These are phyloP conservation scores for Alternaria burnsii DNA, from an alignment of 2,329 filamentous ascomycete genomes.

Conservation along the genomic window DNA sequence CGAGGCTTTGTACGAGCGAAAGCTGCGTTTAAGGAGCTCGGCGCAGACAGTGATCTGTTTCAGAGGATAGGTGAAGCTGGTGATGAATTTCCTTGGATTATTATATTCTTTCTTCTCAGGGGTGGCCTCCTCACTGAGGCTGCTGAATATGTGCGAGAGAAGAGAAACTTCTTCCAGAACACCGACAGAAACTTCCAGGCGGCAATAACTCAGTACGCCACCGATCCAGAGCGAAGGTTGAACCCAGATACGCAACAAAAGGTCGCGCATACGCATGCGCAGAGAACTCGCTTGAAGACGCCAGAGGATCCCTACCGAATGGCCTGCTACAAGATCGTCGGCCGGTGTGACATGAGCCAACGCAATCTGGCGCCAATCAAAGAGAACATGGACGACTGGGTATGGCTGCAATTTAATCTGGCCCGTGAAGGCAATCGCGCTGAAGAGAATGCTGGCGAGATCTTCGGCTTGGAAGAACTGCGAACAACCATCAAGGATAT, in stretches of 20 bases:
- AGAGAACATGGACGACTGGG: slow-evolving; percentile 71
- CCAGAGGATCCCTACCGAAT: slow-evolving; percentile 94
- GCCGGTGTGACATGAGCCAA: slow-evolving; percentile 71
- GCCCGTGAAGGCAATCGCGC: slow-evolving; percentile 68
- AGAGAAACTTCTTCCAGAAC: slow-evolving; percentile 85
- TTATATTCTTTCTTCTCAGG: slow-evolving; percentile 90
- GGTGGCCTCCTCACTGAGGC: slow-evolving; percentile 86
- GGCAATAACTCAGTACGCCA: slow-evolving; percentile 86
- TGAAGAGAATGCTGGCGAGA: slow-evolving; percentile 69
- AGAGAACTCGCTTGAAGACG: slow-evolving; percentile 82
- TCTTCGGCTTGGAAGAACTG: slow-evolving; percentile 72
- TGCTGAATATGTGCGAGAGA: slow-evolving; percentile 82
- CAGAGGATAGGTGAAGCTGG: slow-evolving; percentile 70
- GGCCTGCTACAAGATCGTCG: slow-evolving; percentile 98
- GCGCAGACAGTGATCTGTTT: slow-evolving; percentile 79
- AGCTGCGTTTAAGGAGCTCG: slow-evolving; percentile 81
- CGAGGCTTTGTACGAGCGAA: slow-evolving; percentile 89
- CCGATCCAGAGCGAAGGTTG: slow-evolving; percentile 77
- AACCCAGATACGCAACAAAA: slow-evolving; percentile 82
- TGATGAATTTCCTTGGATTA: slow-evolving; percentile 89
- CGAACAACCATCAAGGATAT: slow-evolving; percentile 86
- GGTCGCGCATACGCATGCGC: slow-evolving; percentile 89
- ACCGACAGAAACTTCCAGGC: slow-evolving; percentile 89
- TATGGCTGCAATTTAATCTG: slow-evolving; percentile 71
- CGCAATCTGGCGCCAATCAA: slow-evolving; percentile 66